Evolutionary conservation across 2,329 filamentous ascomycete genomes (phyloP).

Genomic region (Hymenoscyphus fraxineus): DNA sequence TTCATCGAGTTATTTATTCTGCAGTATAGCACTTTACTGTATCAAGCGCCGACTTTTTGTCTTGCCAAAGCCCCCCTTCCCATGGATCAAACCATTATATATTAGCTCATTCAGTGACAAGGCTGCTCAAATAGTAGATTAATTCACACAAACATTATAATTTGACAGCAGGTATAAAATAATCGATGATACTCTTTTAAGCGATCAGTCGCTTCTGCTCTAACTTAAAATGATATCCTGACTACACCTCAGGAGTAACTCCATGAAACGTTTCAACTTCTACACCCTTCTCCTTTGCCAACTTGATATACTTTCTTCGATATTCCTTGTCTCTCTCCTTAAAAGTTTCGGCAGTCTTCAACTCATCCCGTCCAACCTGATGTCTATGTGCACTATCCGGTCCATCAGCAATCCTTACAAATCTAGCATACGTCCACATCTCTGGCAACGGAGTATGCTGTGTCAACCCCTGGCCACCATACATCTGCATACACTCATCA

Average conservation of each 20-base stretch:
- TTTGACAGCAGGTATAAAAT: too few species aligned
- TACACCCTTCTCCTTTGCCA: slow-evolving; percentile 15
- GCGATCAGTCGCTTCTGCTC: too few species aligned
- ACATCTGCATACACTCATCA: slow-evolving; percentile 43
- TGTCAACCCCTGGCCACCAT: slow-evolving; percentile 40
- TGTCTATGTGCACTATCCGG: slow-evolving; percentile 41
- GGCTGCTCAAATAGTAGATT: too few species aligned
- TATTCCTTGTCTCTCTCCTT: slow-evolving; percentile 37
- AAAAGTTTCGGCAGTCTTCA: slow-evolving; percentile 39
- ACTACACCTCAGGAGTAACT: slow-evolving; percentile 13
- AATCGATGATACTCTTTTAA: too few species aligned
- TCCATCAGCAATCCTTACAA: slow-evolving; percentile 41
- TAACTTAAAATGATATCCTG: neutral
- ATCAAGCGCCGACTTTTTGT: too few species aligned
- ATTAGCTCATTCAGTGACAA: too few species aligned
- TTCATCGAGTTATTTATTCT: neutral
- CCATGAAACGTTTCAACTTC: slow-evolving; percentile 20
- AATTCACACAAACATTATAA: too few species aligned
- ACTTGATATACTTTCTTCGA: slow-evolving; percentile 26
- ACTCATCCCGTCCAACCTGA: slow-evolving; percentile 41
- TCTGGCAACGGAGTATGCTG: slow-evolving; percentile 41
- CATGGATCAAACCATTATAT: too few species aligned
- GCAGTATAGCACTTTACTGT: too few species aligned
- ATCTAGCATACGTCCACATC: slow-evolving; percentile 42
- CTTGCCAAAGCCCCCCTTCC: too few species aligned